phyloP scores from a whole-genome alignment of 2,329 filamentous ascomycete species.

The Chlorencoelia australis region DNA sequence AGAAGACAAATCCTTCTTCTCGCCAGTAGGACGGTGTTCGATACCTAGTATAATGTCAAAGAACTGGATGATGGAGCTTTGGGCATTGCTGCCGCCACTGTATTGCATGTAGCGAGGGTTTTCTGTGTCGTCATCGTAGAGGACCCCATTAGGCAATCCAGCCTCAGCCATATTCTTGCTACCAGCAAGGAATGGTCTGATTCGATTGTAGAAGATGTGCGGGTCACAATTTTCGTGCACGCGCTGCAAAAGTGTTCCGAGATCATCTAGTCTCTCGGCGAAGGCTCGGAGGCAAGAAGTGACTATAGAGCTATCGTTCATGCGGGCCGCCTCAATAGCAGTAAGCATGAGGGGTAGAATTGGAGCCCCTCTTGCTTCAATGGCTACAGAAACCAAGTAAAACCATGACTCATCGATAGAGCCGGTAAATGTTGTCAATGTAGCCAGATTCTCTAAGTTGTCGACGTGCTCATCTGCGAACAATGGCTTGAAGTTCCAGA shows the following conservation, averaged over 20 bases:
- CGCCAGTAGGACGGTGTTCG: slow-evolving; percentile 81
- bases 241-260: slow-evolving; percentile 66
- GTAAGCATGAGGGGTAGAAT: slow-evolving; percentile 82
- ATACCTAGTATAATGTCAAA: slow-evolving; percentile 89
- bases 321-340: slow-evolving; percentile 71
- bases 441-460: slow-evolving; percentile 77
- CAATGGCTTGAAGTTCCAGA: slow-evolving; percentile 96
- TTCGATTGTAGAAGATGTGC: slow-evolving; percentile 88
- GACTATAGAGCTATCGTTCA: slow-evolving; percentile 59
- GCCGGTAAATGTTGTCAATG: slow-evolving; percentile 83
- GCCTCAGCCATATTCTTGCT: slow-evolving; percentile 98
- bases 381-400: slow-evolving; percentile 89
- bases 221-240: slow-evolving; percentile 97
- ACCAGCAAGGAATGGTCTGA: slow-evolving; percentile 90
- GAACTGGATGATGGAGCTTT: slow-evolving; percentile 94
- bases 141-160: slow-evolving; percentile 74
- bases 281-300: slow-evolving; percentile 69
- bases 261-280: slow-evolving; percentile 78
- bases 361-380: slow-evolving; percentile 82
- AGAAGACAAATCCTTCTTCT: slow-evolving; percentile 41
- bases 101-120: slow-evolving; percentile 66
- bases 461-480: slow-evolving; percentile 76
- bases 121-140: slow-evolving; percentile 74
- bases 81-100: slow-evolving; percentile 89
- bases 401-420: slow-evolving; percentile 98